Percentiles rank a stretch among this genome's conserved stretches.
phyloP scores from a whole-genome alignment of 2,329 filamentous ascomycete genomes.

The Arthrobotrys pseudoclavata region DNA sequence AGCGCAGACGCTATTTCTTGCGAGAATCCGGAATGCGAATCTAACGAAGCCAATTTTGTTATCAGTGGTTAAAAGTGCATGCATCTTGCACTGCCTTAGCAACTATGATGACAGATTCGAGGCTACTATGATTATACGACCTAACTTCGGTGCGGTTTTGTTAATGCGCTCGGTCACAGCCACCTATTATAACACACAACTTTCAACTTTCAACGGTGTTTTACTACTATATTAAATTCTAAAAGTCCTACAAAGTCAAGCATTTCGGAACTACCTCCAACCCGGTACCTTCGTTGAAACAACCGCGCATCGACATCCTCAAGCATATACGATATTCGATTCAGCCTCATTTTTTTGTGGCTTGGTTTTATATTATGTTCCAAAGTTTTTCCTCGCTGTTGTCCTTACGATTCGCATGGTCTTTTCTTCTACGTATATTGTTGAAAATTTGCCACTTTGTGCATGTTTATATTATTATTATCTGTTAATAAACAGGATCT shows the following conservation, averaged over 20 bases:
- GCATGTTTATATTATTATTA: constrained; percentile 37
- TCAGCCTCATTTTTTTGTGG: constrained; percentile 17
- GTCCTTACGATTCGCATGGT: constrained; percentile 10
- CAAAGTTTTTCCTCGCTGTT: not conserved
- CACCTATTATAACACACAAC: constrained; percentile 2
- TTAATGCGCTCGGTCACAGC: constrained; percentile 16
- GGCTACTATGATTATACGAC: not conserved
- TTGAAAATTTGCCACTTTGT: constrained; percentile 17
- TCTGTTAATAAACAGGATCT: constrained; percentile 49
- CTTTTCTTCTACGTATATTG: constrained; percentile 19
- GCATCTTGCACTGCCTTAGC: constrained; percentile 12
- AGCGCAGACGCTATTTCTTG: constrained; percentile 76
- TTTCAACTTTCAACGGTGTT: constrained; percentile 37
- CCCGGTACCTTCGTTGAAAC: not conserved
- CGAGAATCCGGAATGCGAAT: constrained; percentile 66
- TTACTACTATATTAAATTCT: constrained; percentile 42
- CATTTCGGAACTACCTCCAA: constrained; percentile 7
- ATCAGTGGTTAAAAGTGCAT: constrained; percentile 2
- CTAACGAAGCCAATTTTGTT: constrained; percentile 2
- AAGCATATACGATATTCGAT: constrained; percentile 15
- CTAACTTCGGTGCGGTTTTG: constrained; percentile 3
- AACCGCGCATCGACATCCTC: not conserved
- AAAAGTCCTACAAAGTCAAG: constrained; percentile 36
- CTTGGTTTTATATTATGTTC: constrained; percentile 14
- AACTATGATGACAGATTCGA: not conserved